These are phyloP conservation scores for Penicillium sp. DNA, from an alignment of 2,329 filamentous ascomycete species.

Conservation along the genomic window DNA sequence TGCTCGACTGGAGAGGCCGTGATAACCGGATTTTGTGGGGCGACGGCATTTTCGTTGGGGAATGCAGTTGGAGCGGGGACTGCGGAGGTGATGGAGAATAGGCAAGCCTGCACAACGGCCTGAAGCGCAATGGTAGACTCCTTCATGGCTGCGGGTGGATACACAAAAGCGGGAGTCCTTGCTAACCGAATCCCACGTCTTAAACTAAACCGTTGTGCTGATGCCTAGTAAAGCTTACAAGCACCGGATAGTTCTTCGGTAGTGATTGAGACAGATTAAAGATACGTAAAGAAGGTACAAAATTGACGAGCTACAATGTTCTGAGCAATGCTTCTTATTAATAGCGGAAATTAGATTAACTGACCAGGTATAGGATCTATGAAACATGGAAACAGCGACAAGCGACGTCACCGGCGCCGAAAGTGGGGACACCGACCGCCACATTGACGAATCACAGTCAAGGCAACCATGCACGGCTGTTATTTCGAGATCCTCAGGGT, in stretches of 20 bases:
- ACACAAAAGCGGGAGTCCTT: neutral
- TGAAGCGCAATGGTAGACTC: neutral
- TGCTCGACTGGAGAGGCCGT: constrained; percentile 14
- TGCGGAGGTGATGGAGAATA: constrained; percentile 11
- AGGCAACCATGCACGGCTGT: neutral
- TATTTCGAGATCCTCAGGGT: neutral
- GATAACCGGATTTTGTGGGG: constrained; percentile 9
- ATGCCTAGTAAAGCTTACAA: neutral
- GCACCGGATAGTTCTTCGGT: neutral
- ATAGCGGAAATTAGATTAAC: neutral
- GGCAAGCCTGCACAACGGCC: constrained; percentile 8
- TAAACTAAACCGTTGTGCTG: neutral
- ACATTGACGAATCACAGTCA: neutral
- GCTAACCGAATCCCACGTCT: neutral
- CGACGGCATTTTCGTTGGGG: neutral
- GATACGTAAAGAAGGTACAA: neutral
- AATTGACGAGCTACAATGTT: neutral
- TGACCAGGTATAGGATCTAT: neutral
- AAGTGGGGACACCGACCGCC: neutral
- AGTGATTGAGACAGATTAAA: neutral
- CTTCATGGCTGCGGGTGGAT: neutral
- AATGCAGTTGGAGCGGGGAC: constrained; percentile 15
- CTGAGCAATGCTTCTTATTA: neutral
- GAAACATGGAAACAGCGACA: neutral
- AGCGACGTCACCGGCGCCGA: neutral